Evolutionary conservation across 495 filamentous ascomycete species (phyloP), one percentile per base, ranked within the genome.

Genomic region (Annulohypoxylon stygium): DNA sequence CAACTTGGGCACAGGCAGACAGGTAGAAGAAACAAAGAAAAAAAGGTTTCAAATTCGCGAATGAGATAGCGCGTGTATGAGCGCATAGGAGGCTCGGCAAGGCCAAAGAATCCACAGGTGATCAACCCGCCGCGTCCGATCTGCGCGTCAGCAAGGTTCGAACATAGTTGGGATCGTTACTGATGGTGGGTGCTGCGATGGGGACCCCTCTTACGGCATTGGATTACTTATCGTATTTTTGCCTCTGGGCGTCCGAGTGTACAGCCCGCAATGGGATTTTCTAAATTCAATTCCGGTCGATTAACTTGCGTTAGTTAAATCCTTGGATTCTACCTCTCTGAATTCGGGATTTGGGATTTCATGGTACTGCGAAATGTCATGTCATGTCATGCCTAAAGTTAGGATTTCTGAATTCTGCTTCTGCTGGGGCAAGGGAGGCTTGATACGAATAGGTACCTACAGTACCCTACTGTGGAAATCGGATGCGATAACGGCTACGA

Each of bases 111-210:
- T 54, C 71, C 66, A 74, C 71, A 69, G 61, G 39, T 66, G 55
- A 70, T 70, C 71, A 62, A 57, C 71, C 67, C 71, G 67, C 63
- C 43, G 67, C 71, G 71, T 70, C 58, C 71, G 71, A 74, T 74
- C 67, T 74, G 71, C 63, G 67, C 71, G 67, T 74, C 61, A 74
- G 67, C 62, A 54, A 26, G 57, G 58, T 43, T 67, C 71, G 58
- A 67, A 62, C 50, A 18, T 20, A 59, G 57, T 59, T 70, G 71
- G 61, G 67, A 74, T 74, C 54, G 55, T 61, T 65, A 14, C 51
- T 20, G 45, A 60, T 23, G 11, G 9, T 26, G 45, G 67, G 65
- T 64, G 50, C 18, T 47, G 26, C 39, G 67, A 58, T 64, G 41
- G 53, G 53, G 59, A 61, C 43, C 60, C 60, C 33, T 51, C 18